These are phyloP conservation scores for Lagerstroemia speciosa DNA, from an alignment of 345 rosid species.

Conservation along the genomic window DNA sequence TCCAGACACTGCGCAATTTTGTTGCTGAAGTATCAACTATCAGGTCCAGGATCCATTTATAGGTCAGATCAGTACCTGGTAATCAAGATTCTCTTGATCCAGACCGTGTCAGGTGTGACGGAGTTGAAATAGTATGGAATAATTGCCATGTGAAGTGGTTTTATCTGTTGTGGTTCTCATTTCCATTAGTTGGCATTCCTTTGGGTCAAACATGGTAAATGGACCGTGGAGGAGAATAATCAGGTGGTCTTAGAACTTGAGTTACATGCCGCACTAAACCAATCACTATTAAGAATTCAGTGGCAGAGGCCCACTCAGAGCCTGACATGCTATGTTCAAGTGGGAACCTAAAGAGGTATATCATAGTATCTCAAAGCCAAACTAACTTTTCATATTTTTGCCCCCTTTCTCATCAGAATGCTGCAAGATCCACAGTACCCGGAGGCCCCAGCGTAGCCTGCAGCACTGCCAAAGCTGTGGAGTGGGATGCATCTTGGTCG, in stretches of 20 bases:
- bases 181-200: neutral
- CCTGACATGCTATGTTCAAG: neutral
- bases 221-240: neutral
- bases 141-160: neutral
- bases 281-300: neutral
- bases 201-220: neutral
- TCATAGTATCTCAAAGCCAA: neutral
- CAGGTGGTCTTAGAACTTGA: neutral
- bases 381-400: neutral
- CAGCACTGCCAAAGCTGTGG: constrained; percentile 87
- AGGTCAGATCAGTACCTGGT: neutral
- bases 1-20: too few species aligned
- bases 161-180: neutral
- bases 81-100: neutral
- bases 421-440: constrained; percentile 76
- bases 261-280: neutral
- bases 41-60: neutral
- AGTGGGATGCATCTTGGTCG: constrained; percentile 90
- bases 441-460: constrained; percentile 95
- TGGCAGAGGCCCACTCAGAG: neutral
- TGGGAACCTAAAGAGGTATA: neutral
- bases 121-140: neutral
- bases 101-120: neutral
- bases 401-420: constrained; percentile 36
- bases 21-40: too few species aligned